Evolutionary conservation across 106 monocot species (phyloP), one percentile per base, ranked within the genome.

Genomic region (Chionographis japonica): DNA sequence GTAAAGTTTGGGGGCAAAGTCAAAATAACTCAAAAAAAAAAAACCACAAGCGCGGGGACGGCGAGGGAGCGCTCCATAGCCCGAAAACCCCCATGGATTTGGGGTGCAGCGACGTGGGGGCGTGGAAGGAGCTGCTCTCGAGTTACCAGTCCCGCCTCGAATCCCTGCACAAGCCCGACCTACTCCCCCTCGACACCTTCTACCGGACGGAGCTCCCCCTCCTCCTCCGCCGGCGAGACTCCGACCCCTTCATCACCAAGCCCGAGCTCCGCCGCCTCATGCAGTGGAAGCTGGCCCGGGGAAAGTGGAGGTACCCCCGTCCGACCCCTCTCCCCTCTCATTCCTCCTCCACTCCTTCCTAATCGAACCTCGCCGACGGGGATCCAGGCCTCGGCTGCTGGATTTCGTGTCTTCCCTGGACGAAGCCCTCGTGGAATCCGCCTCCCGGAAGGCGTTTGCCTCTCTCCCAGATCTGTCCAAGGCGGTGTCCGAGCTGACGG

Each of bases 251-350:
- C 77, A 60, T 95, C 69, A 78, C 84, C 75, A 77, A 80, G 50
- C 27, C 79, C 39, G 95, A 95, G 75, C 91, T 95, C 75, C 62
- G 61, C 37, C 79, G 75, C 40, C 78, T 95, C 74, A 72, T 95
- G 77, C 73, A 82, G 61, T 95, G 95, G 95, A 95, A 95, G 81
- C 95, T 95, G 65, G 73, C 95, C 49, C 83, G 95, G 13, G 95
- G 95, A 2, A 88, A 95, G 72, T 95, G 91, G 95, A 82, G 90
- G 94, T 93, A 58, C 27, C 2, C 41, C 35, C 50, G 15, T 40
- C 8, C 54, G 19, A 58, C 8, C 19, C 41, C 3, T 3, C 56
- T 3, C 8, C 12, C 9, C n/a, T 4, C 19, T 12, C 17, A 8
- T 13, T 41, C 50, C n/a, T 9, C 35, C 54, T 39, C 59, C 13